Percentiles rank a stretch among this genome's conserved stretches.
phyloP scores from a whole-genome alignment of 2,329 filamentous ascomycete genomes.

The Talaromyces sp. region DNA sequence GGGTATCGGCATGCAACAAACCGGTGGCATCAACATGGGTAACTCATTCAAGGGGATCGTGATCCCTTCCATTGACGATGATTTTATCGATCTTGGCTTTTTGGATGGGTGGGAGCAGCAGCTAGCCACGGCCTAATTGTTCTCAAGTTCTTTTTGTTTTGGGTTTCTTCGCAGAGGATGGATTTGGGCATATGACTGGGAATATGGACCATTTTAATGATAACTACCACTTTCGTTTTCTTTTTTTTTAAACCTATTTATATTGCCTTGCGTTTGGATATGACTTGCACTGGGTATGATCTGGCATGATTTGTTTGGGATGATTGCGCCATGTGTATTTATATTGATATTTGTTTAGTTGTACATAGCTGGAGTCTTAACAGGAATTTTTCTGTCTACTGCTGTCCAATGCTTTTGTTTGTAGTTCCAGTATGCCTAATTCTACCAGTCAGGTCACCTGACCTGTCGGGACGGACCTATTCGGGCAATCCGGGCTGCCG shows the following conservation, averaged over 20 bases:
- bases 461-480: background rate
- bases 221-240: background rate
- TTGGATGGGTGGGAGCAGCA: slow-evolving; percentile 29
- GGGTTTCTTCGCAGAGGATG: background rate
- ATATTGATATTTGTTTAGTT: background rate
- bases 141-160: background rate
- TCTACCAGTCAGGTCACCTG: background rate
- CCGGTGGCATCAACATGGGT: slow-evolving; percentile 14
- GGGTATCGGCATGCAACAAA: slow-evolving; percentile 18
- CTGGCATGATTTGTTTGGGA: background rate
- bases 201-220: background rate
- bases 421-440: background rate
- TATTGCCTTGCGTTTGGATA: background rate
- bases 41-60: slow-evolving; percentile 33
- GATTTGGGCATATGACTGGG: background rate
- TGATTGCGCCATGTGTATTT: background rate
- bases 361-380: background rate
- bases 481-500: background rate
- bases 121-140: slow-evolving; percentile 10
- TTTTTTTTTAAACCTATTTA: background rate
- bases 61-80: slow-evolving; percentile 29
- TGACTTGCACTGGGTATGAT: background rate
- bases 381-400: background rate
- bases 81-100: slow-evolving; percentile 27
- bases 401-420: background rate